A percentile compares a stretch with the other conserved stretches of the same genome.
Conservation (phyloP, 768 basidiomycete species). For the Suillus brevipes region DNA sequence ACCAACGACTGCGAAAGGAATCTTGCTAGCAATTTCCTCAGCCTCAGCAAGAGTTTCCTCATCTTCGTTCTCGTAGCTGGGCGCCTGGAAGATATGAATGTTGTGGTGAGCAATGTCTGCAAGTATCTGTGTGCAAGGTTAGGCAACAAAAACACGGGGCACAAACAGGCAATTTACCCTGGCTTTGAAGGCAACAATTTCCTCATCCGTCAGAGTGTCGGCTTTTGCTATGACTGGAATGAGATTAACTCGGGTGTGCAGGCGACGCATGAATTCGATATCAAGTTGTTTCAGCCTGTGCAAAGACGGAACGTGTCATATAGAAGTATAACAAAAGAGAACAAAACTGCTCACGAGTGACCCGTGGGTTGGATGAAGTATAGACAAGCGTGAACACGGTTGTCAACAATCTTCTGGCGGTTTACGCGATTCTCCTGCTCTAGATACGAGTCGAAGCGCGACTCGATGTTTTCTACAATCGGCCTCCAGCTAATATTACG, state of each 20-base stretch:
- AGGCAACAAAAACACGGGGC: constrained; percentile 1
- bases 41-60: constrained; percentile 97
- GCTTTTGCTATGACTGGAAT: constrained; percentile 99
- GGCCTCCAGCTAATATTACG: constrained; percentile 83
- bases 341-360: constrained; percentile 72
- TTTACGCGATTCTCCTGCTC: constrained; percentile 99
- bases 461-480: constrained; percentile 96
- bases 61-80: constrained; percentile 96
- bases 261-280: constrained; percentile 97
- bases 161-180: constrained; percentile 51
- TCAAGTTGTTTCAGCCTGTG: constrained; percentile 93
- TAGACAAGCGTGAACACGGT: constrained; percentile 96
- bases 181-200: constrained; percentile 89
- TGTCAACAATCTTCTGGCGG: constrained; percentile 89
- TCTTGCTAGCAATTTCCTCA: constrained; percentile 97
- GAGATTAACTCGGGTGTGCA: constrained; percentile 96
- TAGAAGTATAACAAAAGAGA: too few species aligned
- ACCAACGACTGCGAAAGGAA: constrained; percentile 98
- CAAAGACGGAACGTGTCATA: constrained; percentile 3
- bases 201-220: constrained; percentile 97
- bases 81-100: constrained; percentile 98
- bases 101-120: constrained; percentile 93
- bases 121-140: constrained; percentile 60
- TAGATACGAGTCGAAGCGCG: constrained; percentile 94
- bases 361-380: constrained; percentile 99